Conservation (phyloP, 129 eudicot genomes). For the Pulicaria dysenterica region DNA sequence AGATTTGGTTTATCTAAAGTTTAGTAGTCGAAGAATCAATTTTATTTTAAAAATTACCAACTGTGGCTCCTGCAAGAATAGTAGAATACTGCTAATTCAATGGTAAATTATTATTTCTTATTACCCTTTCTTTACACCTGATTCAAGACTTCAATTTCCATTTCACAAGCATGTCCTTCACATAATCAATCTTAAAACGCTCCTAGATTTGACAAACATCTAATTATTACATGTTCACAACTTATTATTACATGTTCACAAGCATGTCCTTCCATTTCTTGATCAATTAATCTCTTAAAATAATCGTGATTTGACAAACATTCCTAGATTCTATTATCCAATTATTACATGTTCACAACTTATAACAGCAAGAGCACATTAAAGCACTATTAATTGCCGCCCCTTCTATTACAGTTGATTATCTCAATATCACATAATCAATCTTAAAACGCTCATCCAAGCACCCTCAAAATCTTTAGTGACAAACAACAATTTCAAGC, state of each 20-base stretch:
- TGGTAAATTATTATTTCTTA: too few relatives aligned
- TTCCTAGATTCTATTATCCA: neutral
- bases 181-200: too few relatives aligned
- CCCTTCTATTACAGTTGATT: neutral
- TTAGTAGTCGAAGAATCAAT: neutral
- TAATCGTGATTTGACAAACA: neutral
- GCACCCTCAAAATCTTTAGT: neutral
- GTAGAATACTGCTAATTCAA: too few relatives aligned
- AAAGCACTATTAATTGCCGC: neutral
- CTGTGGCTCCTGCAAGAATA: too few relatives aligned
- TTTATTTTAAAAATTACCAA: neutral
- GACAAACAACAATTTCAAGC: neutral
- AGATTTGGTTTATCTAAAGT: neutral
- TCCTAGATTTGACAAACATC: too few relatives aligned
- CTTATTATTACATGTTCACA: too few relatives aligned
- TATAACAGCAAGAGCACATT: neutral
- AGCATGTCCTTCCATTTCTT: neutral
- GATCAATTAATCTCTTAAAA: neutral
- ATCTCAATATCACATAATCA: neutral
- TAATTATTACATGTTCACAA: too few relatives aligned
- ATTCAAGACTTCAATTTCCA: neutral
- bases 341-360: neutral
- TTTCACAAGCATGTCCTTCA: constrained; percentile 1
- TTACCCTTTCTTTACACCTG: neutral
- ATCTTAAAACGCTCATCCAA: neutral